phyloP scores from a whole-genome alignment of 108 stramenopile genomes.

The Cylindrotheca closterium region DNA sequence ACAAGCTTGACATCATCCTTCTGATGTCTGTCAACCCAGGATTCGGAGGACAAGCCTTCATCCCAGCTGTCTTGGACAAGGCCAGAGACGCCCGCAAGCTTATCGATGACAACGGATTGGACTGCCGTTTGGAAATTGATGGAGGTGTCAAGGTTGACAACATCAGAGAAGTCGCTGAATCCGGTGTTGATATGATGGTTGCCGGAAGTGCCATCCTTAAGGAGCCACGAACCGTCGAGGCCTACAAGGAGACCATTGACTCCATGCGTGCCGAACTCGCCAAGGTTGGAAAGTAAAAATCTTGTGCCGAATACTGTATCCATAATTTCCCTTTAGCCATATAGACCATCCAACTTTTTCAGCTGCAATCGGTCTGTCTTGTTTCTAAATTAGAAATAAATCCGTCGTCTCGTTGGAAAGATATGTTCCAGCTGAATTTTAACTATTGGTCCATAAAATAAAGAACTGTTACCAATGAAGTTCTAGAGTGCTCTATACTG shows the following conservation, averaged over 20 bases:
- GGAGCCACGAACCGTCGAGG: slow-evolving; percentile 93
- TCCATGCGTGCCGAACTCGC: slow-evolving; percentile 94
- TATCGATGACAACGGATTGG: slow-evolving; percentile 93
- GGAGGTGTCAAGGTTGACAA: slow-evolving; percentile 92
- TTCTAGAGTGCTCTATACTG: too few relatives aligned
- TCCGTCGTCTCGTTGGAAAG: too few relatives aligned
- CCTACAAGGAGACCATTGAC: slow-evolving; percentile 96
- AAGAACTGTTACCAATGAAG: too few relatives aligned
- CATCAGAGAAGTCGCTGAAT: slow-evolving; percentile 95
- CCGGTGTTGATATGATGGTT: slow-evolving; percentile 98
- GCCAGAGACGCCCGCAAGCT: slow-evolving; percentile 93
- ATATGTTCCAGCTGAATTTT: too few relatives aligned
- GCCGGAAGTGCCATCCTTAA: slow-evolving; percentile 97
- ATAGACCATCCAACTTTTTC: too few relatives aligned
- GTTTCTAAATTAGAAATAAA: too few relatives aligned
- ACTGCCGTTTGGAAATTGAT: slow-evolving; percentile 97
- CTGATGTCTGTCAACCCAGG: slow-evolving; percentile 99
- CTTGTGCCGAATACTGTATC: too few relatives aligned
- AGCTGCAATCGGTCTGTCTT: too few relatives aligned
- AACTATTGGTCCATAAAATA: too few relatives aligned
- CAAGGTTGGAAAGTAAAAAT: slow-evolving; percentile 19
- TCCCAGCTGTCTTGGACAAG: slow-evolving; percentile 91
- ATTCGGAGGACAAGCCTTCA: slow-evolving; percentile 97
- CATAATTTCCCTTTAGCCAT: too few relatives aligned
- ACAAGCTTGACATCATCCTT: slow-evolving; percentile 98